Evolutionary conservation across 2,329 filamentous ascomycete genomes (phyloP), one percentile per base, ranked within the genome.

Genomic region (Colletotrichum spaethianum): DNA sequence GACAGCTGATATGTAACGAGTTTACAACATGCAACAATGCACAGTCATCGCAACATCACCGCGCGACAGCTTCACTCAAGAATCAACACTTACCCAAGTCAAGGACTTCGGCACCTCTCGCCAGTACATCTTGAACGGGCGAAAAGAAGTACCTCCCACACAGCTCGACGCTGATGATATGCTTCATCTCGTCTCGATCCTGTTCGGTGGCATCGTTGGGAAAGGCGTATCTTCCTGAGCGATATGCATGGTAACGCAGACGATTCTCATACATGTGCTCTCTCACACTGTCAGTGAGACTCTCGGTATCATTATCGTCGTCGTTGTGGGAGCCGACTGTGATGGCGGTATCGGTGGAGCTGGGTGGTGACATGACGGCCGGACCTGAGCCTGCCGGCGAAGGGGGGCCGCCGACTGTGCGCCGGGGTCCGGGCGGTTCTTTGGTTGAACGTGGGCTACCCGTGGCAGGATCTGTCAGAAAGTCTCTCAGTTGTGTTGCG

Each of bases 201-300:
- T 85, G 83, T 67, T 85, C 83, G 3, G 79, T 79, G 61, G 84
- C 81, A 72, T 85, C 83, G 65, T 85, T 85, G 31, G 83, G 83
- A 59, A 85, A 85, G 5, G 81, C 78, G 60, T 85, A 85, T 74
- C 82, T 78, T 12, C 83, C 83, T 5, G 81, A 81, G 48, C 83
- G 82, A 57, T 84, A 84, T 18, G 82, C 82, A 67, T 84, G 82
- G 62, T 84, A 84, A 1, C 82, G 77, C 31, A 83, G 73, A 42
- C 81, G 80, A 12, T 83, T 81, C 28, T 85, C 83, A 67, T 84
- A 78, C 64, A 84, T 82, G 64, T 85, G 83, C 48, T 84, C 81
- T 33, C 82, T 82, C 70, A 85, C 83, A 72, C 83, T 85, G 6
- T 83, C 81, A 6, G 83, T 83, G 56, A 85, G 76, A 59, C 83